Conservation (phyloP, 2,329 filamentous ascomycete species). For the Biscogniauxia marginata region DNA sequence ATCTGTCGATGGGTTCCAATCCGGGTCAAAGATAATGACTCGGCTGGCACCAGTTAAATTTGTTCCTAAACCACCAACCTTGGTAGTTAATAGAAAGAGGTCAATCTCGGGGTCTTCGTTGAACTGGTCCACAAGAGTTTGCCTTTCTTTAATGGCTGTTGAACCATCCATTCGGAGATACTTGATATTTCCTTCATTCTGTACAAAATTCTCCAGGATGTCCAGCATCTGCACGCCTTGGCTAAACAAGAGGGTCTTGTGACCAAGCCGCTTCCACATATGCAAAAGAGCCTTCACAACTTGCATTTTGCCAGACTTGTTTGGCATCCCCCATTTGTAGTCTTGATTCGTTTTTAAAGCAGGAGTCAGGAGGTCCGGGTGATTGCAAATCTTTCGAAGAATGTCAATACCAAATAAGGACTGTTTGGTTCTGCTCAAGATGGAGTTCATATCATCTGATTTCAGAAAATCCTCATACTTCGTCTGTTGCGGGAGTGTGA, state of each 20-base stretch:
- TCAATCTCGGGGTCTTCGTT: conserved; percentile 78
- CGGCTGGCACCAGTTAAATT: conserved; percentile 94
- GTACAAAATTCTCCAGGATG: conserved; percentile 82
- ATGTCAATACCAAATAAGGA: conserved; percentile 89
- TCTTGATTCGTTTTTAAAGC: conserved; percentile 52
- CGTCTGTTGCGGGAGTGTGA: conserved; percentile 75
- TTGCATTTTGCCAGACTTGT: conserved; percentile 92
- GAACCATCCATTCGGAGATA: conserved; percentile 92
- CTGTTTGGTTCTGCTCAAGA: conserved; percentile 71
- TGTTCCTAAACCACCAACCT: conserved; percentile 89
- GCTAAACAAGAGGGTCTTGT: conserved; percentile 90
- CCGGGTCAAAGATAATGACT: conserved; percentile 97
- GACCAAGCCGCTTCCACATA: conserved; percentile 84
- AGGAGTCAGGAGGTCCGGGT: conserved; percentile 81
- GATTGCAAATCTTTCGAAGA: conserved; percentile 94
- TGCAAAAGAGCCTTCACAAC: conserved; percentile 84
- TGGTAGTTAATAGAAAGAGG: conserved; percentile 91
- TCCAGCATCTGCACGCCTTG: conserved; percentile 95
- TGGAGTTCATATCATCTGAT: conserved; percentile 83
- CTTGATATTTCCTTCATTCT: conserved; percentile 63
- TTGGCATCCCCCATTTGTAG: conserved; percentile 75
- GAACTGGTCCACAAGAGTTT: conserved; percentile 87
- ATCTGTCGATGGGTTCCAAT: conserved; percentile 98
- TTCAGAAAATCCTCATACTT: conserved; percentile 79
- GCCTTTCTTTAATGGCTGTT: conserved; percentile 84